These are phyloP conservation scores for Flaveria sonorensis DNA, from an alignment of 129 eudicot genomes.

Conservation along the genomic window DNA sequence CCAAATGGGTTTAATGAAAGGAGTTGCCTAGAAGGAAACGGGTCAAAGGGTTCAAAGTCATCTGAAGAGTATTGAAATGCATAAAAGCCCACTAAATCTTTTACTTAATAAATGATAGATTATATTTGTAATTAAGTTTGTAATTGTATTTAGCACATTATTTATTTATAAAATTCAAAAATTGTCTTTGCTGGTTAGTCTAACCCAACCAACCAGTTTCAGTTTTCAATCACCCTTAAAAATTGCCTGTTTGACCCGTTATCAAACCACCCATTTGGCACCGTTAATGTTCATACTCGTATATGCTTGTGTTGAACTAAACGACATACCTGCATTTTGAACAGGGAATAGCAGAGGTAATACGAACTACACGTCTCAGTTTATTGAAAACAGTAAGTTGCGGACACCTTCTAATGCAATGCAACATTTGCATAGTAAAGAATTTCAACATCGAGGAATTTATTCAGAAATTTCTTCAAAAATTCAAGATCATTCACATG, in stretches of 20 bases:
- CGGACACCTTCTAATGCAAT: slow-evolving; percentile 15
- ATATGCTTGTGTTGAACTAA: slow-evolving; percentile 8
- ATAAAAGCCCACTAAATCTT: too few relatives aligned
- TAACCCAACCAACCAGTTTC: neutral
- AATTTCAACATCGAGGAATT: slow-evolving; percentile 35
- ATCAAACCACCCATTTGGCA: neutral
- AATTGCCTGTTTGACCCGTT: neutral
- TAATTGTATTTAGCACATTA: neutral
- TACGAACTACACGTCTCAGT: slow-evolving; percentile 29
- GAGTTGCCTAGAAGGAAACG: neutral
- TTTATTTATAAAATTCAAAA: too few relatives aligned
- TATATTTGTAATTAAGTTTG: neutral
- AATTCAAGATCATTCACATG: slow-evolving; percentile 38
- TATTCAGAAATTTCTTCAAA: slow-evolving; percentile 45
- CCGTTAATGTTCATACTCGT: neutral
- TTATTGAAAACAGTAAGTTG: slow-evolving; percentile 7
- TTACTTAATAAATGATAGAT: neutral
- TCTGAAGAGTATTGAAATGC: neutral
- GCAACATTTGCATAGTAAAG: slow-evolving; percentile 25
- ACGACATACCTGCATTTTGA: slow-evolving; percentile 19
- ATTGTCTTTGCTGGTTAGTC: neutral
- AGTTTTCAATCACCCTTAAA: slow-evolving; percentile 32
- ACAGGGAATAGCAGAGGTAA: slow-evolving; percentile 56
- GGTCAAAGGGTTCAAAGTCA: neutral
- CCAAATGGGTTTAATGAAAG: neutral